phyloP scores from a whole-genome alignment of 1,284 basidiomycete genomes.

The Lignosus rhinocerotis region DNA sequence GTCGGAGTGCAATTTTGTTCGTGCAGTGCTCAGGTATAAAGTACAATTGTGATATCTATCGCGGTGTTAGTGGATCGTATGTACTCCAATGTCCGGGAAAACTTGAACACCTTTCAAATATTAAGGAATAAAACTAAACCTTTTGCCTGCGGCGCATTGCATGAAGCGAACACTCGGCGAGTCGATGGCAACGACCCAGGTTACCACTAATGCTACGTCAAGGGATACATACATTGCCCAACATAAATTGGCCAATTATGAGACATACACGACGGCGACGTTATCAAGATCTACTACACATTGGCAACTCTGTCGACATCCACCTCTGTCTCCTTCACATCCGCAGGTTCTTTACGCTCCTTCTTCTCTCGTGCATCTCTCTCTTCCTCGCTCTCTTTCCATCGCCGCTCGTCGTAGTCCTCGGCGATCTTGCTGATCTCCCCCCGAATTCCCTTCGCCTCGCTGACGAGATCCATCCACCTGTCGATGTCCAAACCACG shows the following conservation, averaged over 20 bases:
- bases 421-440: slow-evolving; percentile 62
- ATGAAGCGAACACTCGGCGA: slow-evolving; percentile 80
- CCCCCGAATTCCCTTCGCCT: slow-evolving; percentile 48
- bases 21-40: too few species aligned
- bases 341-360: slow-evolving; percentile 5
- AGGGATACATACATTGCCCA: too few species aligned
- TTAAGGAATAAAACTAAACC: too few species aligned
- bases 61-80: too few species aligned
- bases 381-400: slow-evolving; percentile 38
- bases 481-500: slow-evolving; percentile 64
- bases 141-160: too few species aligned
- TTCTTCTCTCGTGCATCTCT: slow-evolving; percentile 15
- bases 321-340: slow-evolving; percentile 7
- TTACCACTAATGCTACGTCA: slow-evolving; percentile 27
- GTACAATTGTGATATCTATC: too few species aligned
- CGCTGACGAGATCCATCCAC: slow-evolving; percentile 57
- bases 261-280: not conserved
- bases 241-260: too few species aligned
- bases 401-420: slow-evolving; percentile 51
- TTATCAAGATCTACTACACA: not conserved
- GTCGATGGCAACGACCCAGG: slow-evolving; percentile 42
- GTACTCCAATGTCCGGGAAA: too few species aligned
- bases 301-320: slow-evolving; percentile 5
- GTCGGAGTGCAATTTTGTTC: not conserved
- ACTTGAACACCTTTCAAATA: too few species aligned